Evolutionary conservation across 768 basidiomycete genomes (phyloP), one percentile per base, ranked within the genome.

Genomic region (Tricholoma flavovirens): DNA sequence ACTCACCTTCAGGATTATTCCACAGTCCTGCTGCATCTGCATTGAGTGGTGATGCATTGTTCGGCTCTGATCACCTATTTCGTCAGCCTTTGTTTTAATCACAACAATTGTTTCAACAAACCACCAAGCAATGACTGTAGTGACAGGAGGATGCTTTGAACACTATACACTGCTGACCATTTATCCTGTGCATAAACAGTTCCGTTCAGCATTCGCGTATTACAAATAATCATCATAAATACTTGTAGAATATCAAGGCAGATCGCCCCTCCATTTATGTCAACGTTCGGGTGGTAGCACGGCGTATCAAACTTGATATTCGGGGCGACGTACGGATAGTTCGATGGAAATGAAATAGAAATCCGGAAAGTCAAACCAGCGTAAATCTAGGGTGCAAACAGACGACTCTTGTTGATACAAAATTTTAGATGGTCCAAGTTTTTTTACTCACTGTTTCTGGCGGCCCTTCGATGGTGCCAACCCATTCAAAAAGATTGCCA

Each of bases 121-220:
- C 92, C 92, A 62, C 93, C 93, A 48, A 96, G 79, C 35, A 96
- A 74, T 9, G 88, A 91, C 66, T 96, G 93, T 55, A 96, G 70
- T 11, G 93, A 94, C 8, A 95, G 73, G 17, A 96, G 79, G 40
- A 96, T 88, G 0, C 91, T 93, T 61, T 93, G 90, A 33, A 94
- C 93, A 57, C 89, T 91, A 69, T 95, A 93, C 1, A 94, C 88
- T 6, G 93, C 92, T 3, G 90, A 91, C 93, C 93, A 95, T 66
- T 93, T 90, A 71, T 93, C 91, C 88, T 92, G 59, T n/a, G 40
- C 30, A 40, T 49, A 49, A 33, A 35, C 56, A 19, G 40, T 15
- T 11, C 15, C n/a, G 26, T 49, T 49, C 3, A 49, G 46, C 29
- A 8, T 15, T 48, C 26, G 49, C 30, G 10, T 26, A 22, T 29